These are phyloP conservation scores for Chaetomium cochliodes DNA, from an alignment of 495 filamentous ascomycete genomes.

Conservation along the genomic window DNA sequence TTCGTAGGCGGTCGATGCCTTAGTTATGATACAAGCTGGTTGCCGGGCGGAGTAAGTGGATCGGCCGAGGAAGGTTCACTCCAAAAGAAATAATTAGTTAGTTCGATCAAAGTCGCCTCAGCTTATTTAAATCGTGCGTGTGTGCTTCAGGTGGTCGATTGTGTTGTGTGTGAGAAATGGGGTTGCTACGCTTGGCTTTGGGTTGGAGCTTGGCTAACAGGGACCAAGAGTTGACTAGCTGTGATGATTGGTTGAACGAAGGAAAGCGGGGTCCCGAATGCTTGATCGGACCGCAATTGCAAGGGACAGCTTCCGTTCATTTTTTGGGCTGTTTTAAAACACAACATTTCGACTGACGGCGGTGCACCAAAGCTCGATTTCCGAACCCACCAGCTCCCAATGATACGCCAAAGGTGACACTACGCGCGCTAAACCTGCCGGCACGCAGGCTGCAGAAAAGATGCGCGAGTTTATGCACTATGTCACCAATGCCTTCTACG, in stretches of 20 bases:
- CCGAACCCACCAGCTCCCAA: constrained; percentile 12
- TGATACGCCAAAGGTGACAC: constrained; percentile 27
- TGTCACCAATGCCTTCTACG: constrained; percentile 87
- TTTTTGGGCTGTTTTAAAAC: not conserved
- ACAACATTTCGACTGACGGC: not conserved
- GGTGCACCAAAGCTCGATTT: not conserved
- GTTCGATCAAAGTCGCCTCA: not conserved
- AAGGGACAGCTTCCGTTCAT: not conserved
- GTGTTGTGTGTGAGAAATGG: no score
- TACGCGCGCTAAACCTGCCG: constrained; percentile 21
- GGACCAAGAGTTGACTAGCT: not conserved
- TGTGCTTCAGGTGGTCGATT: not conserved
- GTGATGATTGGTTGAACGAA: no score
- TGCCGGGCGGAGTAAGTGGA: no score
- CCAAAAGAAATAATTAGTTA: not conserved
- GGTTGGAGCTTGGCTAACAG: no score
- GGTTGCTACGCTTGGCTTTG: no score
- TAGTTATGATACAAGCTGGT: no score
- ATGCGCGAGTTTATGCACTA: constrained; percentile 99
- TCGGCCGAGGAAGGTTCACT: not conserved
- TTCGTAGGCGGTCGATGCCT: no score
- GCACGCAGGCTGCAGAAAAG: constrained; percentile 20
- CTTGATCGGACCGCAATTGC: constrained; percentile 3
- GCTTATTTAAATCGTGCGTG: not conserved
- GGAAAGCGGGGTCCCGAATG: not conserved